These are phyloP conservation scores for Hordeum pubiflorum DNA, from an alignment of 202 grass and related monocot genomes.

Conservation along the genomic window DNA sequence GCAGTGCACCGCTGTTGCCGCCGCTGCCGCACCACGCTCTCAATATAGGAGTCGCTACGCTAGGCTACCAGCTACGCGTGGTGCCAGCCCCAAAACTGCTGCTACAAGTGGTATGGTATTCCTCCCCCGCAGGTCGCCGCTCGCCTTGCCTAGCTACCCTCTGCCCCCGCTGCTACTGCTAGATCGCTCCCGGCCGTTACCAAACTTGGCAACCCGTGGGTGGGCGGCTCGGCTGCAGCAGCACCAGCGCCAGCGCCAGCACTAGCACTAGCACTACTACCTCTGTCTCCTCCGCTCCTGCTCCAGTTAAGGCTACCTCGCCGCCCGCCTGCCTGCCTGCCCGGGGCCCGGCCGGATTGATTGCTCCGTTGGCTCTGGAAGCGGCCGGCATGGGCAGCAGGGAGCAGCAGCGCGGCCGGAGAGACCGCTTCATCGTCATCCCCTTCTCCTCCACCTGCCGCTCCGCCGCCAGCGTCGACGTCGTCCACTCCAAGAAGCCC, in stretches of 20 bases:
- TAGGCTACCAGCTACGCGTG: not conserved
- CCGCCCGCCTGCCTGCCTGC: not conserved
- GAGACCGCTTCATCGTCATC: conserved; percentile 60
- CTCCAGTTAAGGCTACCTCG: conserved; percentile 1
- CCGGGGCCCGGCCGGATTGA: not conserved
- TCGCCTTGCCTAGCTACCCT: not conserved
- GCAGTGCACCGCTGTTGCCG: not conserved
- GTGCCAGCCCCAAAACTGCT: not conserved
- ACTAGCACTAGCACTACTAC: not conserved
- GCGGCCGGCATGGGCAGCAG: conserved; percentile 24
- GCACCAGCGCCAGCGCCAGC: not conserved
- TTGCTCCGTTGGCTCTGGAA: not conserved
- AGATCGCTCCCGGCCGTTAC: not conserved
- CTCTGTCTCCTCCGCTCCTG: not conserved
- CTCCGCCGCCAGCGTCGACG: conserved; percentile 57
- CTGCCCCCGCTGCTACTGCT: not conserved
- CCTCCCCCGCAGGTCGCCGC: not conserved
- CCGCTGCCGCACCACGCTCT: not conserved
- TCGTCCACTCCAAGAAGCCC: conserved; percentile 25
- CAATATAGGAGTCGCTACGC: not conserved
- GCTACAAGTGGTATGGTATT: not conserved
- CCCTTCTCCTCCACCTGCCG: conserved; percentile 65
- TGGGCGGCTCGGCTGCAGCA: not conserved
- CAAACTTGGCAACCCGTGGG: not conserved
- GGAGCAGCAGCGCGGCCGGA: conserved; percentile 38